phyloP scores from a whole-genome alignment of 2,329 filamentous ascomycete species.

The Exophiala sp. region DNA sequence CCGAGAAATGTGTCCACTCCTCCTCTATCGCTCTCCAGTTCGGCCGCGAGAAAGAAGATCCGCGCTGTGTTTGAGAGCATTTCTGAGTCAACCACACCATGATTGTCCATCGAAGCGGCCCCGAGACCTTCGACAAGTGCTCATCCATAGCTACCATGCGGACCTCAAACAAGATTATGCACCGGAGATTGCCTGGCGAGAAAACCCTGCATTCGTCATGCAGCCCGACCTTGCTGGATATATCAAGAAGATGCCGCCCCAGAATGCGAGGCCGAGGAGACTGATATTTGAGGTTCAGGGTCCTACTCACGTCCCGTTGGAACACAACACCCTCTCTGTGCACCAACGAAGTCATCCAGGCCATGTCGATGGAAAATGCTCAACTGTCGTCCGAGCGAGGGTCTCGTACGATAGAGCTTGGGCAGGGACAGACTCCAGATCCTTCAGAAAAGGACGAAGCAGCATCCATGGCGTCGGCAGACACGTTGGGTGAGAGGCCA shows the following conservation, averaged over 20 bases:
- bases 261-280: background rate
- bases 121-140: too few species aligned
- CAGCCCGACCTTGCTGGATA: background rate
- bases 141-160: background rate
- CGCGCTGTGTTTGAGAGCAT: too few species aligned
- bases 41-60: too few species aligned
- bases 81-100: too few species aligned
- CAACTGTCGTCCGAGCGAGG: background rate
- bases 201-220: background rate
- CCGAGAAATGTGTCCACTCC: too few species aligned
- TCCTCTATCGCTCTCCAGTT: too few species aligned
- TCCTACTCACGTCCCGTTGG: too few species aligned
- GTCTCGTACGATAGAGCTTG: background rate
- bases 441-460: background rate
- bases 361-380: background rate
- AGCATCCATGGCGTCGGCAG: background rate
- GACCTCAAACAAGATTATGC: background rate
- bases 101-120: too few species aligned
- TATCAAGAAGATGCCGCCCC: background rate
- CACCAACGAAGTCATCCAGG: too few species aligned
- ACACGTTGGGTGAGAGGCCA: background rate
- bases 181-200: background rate
- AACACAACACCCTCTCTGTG: too few species aligned
- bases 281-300: too few species aligned
- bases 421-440: background rate